These are phyloP conservation scores for Tetradesmus obliquus DNA, from an alignment of 139 green algal genomes.

Conservation along the genomic window DNA sequence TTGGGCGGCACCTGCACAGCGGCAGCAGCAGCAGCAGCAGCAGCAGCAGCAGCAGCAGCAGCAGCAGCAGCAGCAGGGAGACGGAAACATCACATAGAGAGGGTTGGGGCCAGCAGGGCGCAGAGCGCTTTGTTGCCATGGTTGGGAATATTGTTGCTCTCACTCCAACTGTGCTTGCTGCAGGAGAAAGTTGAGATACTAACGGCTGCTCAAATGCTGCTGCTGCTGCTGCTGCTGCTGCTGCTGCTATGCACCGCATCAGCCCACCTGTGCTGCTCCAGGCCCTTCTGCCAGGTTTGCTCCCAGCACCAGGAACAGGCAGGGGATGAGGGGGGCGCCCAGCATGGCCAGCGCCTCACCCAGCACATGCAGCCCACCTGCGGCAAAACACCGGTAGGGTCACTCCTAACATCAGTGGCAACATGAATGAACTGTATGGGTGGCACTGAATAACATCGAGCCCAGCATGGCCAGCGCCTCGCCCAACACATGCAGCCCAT, in stretches of 20 bases:
- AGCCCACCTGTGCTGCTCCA: constrained; percentile 17
- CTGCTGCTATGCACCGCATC: too few species aligned
- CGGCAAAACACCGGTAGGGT: not conserved
- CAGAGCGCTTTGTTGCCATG: too few species aligned
- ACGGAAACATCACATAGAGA: not conserved
- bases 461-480: constrained; percentile 51
- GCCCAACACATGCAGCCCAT: constrained; percentile 46
- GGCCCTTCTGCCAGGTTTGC: constrained; percentile 62
- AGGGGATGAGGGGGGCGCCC: constrained; percentile 48
- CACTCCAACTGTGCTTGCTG: too few species aligned
- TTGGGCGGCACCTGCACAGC: not conserved
- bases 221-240: not conserved
- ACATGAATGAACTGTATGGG: not conserved
- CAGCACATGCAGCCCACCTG: constrained; percentile 41
- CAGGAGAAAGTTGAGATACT: too few species aligned
- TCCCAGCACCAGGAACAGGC: constrained; percentile 67
- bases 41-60: not conserved
- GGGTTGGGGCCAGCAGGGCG: too few species aligned
- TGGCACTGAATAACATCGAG: too few species aligned
- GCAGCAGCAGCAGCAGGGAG: not conserved
- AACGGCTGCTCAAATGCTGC: too few species aligned
- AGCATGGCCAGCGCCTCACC: constrained; percentile 52
- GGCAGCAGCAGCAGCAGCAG: not conserved
- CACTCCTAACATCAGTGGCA: not conserved
- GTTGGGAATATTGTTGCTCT: too few species aligned